These are phyloP conservation scores for Nadsonia fulvescens DNA, from an alignment of 805 yeast genomes.

Conservation along the genomic window DNA sequence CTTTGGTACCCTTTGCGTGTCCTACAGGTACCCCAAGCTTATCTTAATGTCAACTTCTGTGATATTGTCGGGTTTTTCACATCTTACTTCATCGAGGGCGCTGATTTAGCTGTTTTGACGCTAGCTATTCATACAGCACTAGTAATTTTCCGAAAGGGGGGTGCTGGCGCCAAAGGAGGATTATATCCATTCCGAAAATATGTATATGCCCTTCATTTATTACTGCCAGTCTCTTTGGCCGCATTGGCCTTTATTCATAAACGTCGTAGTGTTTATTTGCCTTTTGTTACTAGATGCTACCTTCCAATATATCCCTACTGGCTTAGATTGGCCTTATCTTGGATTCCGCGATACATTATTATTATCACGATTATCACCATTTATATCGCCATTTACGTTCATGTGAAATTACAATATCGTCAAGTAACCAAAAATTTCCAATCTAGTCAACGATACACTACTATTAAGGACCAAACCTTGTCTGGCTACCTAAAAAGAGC, in stretches of 20 bases:
- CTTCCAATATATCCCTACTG: constrained; percentile 52
- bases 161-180: constrained; percentile 17
- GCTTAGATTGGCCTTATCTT: constrained; percentile 54
- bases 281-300: constrained; percentile 60
- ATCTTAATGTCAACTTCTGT: constrained; percentile 32
- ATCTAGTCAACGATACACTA: constrained; percentile 11
- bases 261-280: constrained; percentile 31
- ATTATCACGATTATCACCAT: constrained; percentile 40
- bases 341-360: constrained; percentile 63
- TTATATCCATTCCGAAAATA: constrained; percentile 3
- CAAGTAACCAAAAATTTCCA: constrained; percentile 9
- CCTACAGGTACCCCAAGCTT: constrained; percentile 22
- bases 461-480: constrained; percentile 1
- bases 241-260: constrained; percentile 44
- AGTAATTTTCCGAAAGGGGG: constrained; percentile 50
- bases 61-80: constrained; percentile 65
- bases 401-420: constrained; percentile 27
- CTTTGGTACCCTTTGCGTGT: constrained; percentile 49
- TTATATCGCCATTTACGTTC: constrained; percentile 52
- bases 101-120: constrained; percentile 61
- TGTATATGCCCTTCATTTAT: constrained; percentile 30
- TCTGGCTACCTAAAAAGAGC: constrained; percentile 1
- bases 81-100: constrained; percentile 62
- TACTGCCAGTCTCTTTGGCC: constrained; percentile 43
- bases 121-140: constrained; percentile 71